Base-by-base conservation (phyloP, 2,329 filamentous ascomycete genomes). In the Sporothrix variecibatus region DNA sequence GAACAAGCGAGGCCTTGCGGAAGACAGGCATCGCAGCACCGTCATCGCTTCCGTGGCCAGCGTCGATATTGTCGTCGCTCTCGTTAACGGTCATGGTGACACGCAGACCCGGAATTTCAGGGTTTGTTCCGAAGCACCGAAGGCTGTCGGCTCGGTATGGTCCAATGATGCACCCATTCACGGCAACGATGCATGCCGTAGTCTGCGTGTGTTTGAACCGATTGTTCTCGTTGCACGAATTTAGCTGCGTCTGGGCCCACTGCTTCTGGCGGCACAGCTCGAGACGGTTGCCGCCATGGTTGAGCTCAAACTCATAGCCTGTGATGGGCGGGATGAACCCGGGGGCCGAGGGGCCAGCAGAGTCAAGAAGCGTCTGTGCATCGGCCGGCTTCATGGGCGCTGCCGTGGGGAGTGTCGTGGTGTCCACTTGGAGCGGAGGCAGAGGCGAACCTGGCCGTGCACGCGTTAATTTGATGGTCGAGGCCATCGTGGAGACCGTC, bases 231-330 rank as follows among this genome's bases (percentile, higher is more conserved):
- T 77, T 77, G 76, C 76, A 77, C 23, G 76, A 75, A 17, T 58
- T 51, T 38, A 77, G 73, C 73, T 77, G 76, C 8, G 20, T 15
- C 4, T 56, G 73, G 0, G 76, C 76, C 76, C 76, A 77, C 20
- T 28, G 11, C 74, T 77, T 74, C 51, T 77, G 76, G 2, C 70
- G 72, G 9, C 31, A 2, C 2, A 77, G 76, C 62, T 77, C 76
- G 11, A 34, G 53, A 11, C 71, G 69, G 72, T 77, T 77, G 28
- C 46, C 67, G 7, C 67, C 64, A 26, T 77, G 76, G 53, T 77
- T 75, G 23, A 77, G 76, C 74, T 77, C 76, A 60, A 75, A 77
- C 72, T 77, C 76, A 53, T 77, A 77, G 46, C 76, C 76, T 1
- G 76, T 75, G 51, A 49, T 8, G 8, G 75, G 74, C 4, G 23